phyloP scores from a whole-genome alignment of 768 basidiomycete genomes.

The Tylopilus sp. region DNA sequence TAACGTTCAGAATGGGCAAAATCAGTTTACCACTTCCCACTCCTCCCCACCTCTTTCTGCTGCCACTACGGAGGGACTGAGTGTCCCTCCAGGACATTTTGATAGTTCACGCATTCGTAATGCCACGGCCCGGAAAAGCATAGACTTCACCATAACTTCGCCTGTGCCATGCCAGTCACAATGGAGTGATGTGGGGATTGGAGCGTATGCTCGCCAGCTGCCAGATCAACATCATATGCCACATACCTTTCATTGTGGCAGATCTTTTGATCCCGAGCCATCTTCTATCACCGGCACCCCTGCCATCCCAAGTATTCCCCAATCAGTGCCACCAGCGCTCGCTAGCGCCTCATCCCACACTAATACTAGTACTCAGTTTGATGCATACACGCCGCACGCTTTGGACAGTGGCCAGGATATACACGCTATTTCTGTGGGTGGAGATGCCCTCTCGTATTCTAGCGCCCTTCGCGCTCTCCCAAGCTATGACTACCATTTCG shows the following conservation, averaged over 20 bases:
- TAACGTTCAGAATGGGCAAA: not conserved
- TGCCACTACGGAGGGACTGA: not conserved
- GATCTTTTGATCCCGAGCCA: not conserved
- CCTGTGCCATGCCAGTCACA: not conserved
- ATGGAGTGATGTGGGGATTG: not conserved
- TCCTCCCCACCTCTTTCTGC: not conserved
- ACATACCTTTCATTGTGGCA: not conserved
- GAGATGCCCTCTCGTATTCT: not conserved
- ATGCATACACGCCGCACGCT: not conserved
- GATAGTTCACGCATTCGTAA: not conserved
- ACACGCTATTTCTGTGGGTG: not conserved
- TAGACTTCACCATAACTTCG: not conserved
- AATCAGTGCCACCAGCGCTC: not conserved
- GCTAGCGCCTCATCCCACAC: not conserved
- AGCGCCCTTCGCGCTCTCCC: not conserved
- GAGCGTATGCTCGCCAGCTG: not conserved
- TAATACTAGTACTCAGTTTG: not conserved
- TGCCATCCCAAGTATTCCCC: not conserved
- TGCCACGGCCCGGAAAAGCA: not conserved
- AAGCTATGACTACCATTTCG: not conserved
- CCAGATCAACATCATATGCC: not conserved
- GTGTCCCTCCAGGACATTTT: not conserved
- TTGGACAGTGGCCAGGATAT: not conserved
- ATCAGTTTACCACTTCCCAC: not conserved
- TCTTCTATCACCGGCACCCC: not conserved